Percentiles rank a stretch among this genome's conserved stretches.
phyloP scores from a whole-genome alignment of 352 stramenopile genomes.

The Globisporangium nunn region DNA sequence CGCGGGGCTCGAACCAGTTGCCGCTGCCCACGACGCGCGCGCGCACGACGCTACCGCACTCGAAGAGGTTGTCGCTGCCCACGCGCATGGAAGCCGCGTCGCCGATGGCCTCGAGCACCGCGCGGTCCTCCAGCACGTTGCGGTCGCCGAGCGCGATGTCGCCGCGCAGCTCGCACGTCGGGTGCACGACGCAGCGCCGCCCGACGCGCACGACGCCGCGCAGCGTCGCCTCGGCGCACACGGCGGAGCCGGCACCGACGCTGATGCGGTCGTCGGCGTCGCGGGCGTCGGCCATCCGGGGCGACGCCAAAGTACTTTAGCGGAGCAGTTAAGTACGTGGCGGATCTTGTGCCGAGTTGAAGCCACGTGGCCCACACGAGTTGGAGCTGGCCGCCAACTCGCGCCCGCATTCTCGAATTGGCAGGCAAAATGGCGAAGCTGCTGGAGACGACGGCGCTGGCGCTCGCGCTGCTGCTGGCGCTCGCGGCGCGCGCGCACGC shows the following conservation, averaged over 20 bases:
- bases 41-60: constrained; percentile 63
- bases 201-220: constrained; percentile 33
- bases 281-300: no score
- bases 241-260: constrained; percentile 24
- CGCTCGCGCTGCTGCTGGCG: constrained; percentile 17
- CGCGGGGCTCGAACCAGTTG: constrained; percentile 80
- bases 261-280: constrained; percentile 8
- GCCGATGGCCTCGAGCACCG: constrained; percentile 20
- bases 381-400: background rate
- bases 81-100: constrained; percentile 30
- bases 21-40: constrained; percentile 44
- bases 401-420: background rate
- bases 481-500: constrained; percentile 24
- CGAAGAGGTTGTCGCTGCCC: constrained; percentile 70
- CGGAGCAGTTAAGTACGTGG: background rate
- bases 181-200: constrained; percentile 38
- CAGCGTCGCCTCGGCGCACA: constrained; percentile 47
- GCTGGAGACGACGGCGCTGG: constrained; percentile 10
- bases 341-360: no score
- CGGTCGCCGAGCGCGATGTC: constrained; percentile 52
- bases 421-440: constrained; percentile 10
- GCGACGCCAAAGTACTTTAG: no score
- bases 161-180: constrained; percentile 27
- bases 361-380: no score
- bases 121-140: constrained; percentile 66